Base-by-base conservation (phyloP, 768 basidiomycete species). In the Leucogyrophana mollusca region DNA sequence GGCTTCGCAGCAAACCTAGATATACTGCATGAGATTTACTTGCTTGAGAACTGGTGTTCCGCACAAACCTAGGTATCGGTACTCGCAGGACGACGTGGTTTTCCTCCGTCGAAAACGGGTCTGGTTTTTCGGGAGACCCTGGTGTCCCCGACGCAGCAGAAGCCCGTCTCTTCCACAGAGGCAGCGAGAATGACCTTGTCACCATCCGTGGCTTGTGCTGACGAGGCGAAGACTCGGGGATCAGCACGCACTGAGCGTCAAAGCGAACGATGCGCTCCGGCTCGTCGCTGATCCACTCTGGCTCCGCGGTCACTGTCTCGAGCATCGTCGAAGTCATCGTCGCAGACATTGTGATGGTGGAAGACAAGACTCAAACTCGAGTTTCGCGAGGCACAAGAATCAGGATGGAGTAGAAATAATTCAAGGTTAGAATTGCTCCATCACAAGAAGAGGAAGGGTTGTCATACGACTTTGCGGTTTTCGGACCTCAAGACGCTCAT, bases 171-270 rank as follows among this genome's bases (percentile, higher is more conserved):
- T 76, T 82, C 76, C 86, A 89, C 34, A 90, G 62, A 1, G 87
- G 85, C 47, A 90, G 68, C 0, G 83, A 73, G 52, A 83, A 85
- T 3, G 83, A 82, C 56, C 79, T 87, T 21, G 80, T 81, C 54
- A 82, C 59, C 38, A 86, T 66, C 35, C 73, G 69, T 20, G 80
- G 73, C 21, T 74, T 65, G 43, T 72, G 77, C 4, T 70, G 66
- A 40, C 67, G 65, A 13, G 62, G 59, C 1, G 57, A 55, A 13
- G 56, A 60, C 42, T 85, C 78, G n/a, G 87, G 87, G 46, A 90
- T 90, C 56, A 90, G 75, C 4, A 87, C 70, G 49, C 88, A 90
- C 56, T 84, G 76, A 43, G 72, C 70, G 69, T 90, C 79, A 65
- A 90, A 90, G 46, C 87, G 77, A 4, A 90, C 88, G 18, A 57